phyloP scores from a whole-genome alignment of 352 stramenopile genomes.

The Globisporangium iwayamae region DNA sequence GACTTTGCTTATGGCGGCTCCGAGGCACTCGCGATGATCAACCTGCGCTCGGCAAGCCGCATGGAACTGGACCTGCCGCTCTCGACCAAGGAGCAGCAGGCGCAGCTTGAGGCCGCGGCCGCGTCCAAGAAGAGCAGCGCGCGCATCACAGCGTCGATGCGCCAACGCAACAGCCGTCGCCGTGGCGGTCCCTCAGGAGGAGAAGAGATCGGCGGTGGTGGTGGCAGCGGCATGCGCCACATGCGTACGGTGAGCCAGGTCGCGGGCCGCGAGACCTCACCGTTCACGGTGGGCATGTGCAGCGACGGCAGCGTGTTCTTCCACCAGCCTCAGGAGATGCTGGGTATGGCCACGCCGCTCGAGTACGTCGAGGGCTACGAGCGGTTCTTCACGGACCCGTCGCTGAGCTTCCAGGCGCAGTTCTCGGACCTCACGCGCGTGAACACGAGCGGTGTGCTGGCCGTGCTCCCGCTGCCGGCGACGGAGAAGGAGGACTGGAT shows the following conservation, averaged over 20 bases:
- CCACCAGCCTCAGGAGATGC: conserved; percentile 44
- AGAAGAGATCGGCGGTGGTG: conserved; percentile 32
- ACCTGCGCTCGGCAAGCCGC: conserved; percentile 46
- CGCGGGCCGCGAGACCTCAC: conserved; percentile 45
- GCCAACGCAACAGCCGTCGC: conserved; percentile 46
- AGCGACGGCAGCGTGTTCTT: conserved; percentile 82
- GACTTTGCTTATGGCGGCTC: conserved; percentile 72
- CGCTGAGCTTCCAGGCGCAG: conserved; percentile 62
- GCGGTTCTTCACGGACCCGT: conserved; percentile 77
- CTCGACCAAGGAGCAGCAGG: conserved; percentile 56
- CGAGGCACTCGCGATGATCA: conserved; percentile 63
- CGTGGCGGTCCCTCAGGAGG: conserved; percentile 24
- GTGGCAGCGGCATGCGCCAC: conserved; percentile 31
- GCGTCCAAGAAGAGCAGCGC: conserved; percentile 19
- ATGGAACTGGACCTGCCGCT: conserved; percentile 74
- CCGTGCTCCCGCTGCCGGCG: conserved; percentile 52
- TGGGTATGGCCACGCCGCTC: conserved; percentile 60
- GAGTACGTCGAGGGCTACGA: conserved; percentile 82
- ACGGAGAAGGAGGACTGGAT: conserved; percentile 70
- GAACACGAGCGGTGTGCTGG: conserved; percentile 63
- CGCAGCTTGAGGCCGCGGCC: conserved; percentile 27
- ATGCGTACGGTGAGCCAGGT: conserved; percentile 78
- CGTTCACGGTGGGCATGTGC: conserved; percentile 80
- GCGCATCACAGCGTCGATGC: conserved; percentile 30
- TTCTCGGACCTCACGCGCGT: conserved; percentile 78